Base-by-base conservation (phyloP, 805 yeast genomes). In the Candida chauliodis region DNA sequence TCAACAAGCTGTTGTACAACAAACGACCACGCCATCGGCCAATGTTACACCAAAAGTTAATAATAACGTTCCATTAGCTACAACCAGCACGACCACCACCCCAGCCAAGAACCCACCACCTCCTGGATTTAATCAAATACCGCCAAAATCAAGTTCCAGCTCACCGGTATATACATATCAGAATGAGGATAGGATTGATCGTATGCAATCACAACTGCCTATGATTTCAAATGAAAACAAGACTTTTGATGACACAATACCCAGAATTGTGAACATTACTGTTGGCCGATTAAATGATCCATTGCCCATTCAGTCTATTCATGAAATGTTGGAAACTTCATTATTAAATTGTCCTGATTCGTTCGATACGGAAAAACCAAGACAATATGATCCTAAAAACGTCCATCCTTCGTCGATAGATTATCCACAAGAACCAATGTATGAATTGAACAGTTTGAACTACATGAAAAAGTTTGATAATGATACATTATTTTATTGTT, bases 281-380 rank as follows among this genome's bases (percentile, higher is more conserved):
- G 78, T 43, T 55, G 59, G 55, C 23, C 63, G 84, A 30, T 56
- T 78, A 25, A 56, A 56, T 22, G 68, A 73, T 37, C 83, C 86
- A 17, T 68, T 77, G 19, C 69, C 80, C 13, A 66, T 76, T 43
- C 69, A 70, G 20, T 56, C 75, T 2, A 78, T 85, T 17, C 64
- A 75, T 35, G 71, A 72, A 41, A 66, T 76, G 49, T 67, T 91
- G 47, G 95, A 87, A 55, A 75, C 84, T 1, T 89, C 97, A 2
- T 69, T 87, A 42, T 67, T 86, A 49, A 84, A 85, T 52, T 88
- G 97, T 57, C 98, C 99, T 0, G 98, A 93, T 61, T 86, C 98
- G 1, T 75, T 81, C 42, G 95, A 91, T 56, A 82, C 95, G 2
- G 97, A 91, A 52, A 76, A 71, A 49, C 95, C 97, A 13, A 76